Evolutionary conservation across 768 basidiomycete species (phyloP), one percentile per base, ranked within the genome.

Genomic region (Fomitopsis serialis): DNA sequence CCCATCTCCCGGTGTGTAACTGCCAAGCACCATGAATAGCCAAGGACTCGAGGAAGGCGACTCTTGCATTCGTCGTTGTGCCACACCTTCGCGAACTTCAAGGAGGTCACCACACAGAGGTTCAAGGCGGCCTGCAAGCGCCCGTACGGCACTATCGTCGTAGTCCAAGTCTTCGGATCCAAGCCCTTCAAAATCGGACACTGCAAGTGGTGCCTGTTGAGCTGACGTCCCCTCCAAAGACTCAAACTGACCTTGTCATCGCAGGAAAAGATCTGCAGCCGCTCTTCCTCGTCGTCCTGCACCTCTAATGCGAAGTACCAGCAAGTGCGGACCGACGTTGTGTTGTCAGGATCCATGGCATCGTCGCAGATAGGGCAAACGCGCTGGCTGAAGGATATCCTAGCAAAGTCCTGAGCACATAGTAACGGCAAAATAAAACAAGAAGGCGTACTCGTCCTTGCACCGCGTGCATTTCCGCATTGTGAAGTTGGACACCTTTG

Each of bases 381-480:
- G 19, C 55, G 69, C 29, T 70, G 72, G 2, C 58, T 68, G 22
- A 62, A 60, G 0, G 75, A 73, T 22, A 84, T 68, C 32, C 85
- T 87, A 49, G n/a, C 7, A 15, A 45, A 23, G 29, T 19, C n/a
- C n/a, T 42, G 24, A 1, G 43, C 51, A 15, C 9, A 45, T 12
- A 19, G 43, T 32, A 15, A 11, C 24, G 13, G 27, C n/a, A 2
- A 17, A 15, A 19, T 15, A 23, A 17, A 22, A 34, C 21, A 45
- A n/a, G 12, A 13, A 21, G 13, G 63, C 75, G 60, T 55, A 86
- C 87, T 72, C 66, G 48, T 68, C 61, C 8, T 75, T 60, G 66
- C 87, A 89, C 3, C 72, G 74, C 7, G 68, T 71, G 64, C 86
- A 89, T 36, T 68, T 68, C 34, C 78, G 67, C 23, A 71, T 67